Conservation (phyloP, 2,329 filamentous ascomycete genomes). For the Monilinia fructicola region DNA sequence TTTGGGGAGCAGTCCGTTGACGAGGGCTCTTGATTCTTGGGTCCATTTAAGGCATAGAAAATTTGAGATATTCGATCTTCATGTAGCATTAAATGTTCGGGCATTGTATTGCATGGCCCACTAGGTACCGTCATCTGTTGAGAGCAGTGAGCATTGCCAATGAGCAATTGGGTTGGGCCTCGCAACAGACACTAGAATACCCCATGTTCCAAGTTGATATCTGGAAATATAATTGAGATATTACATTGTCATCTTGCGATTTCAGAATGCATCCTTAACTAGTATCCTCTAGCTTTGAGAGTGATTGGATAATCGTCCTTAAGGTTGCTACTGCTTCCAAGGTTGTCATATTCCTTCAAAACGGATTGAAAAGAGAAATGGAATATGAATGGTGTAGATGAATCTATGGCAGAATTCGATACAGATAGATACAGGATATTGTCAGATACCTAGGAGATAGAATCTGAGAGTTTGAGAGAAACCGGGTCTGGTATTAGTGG, state of each 20-base stretch:
- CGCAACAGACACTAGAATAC: background rate
- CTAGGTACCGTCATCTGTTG: conserved; percentile 6
- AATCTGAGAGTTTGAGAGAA: background rate
- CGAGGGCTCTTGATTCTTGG: too few species aligned
- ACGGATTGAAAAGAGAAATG: background rate
- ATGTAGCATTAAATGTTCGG: background rate
- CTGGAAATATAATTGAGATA: background rate
- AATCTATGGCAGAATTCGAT: background rate
- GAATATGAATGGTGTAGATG: background rate
- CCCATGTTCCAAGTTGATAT: background rate
- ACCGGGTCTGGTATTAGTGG: background rate
- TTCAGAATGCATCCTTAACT: background rate
- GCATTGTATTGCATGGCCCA: conserved; percentile 1
- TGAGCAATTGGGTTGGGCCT: background rate
- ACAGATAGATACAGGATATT: background rate
- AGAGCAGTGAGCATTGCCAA: background rate
- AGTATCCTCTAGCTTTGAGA: background rate
- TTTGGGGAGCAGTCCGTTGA: too few species aligned
- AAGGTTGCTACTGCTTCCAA: background rate
- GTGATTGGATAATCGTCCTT: background rate
- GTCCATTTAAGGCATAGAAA: too few species aligned
- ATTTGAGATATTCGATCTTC: too few species aligned
- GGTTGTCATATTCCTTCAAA: background rate
- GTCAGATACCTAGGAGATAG: background rate
- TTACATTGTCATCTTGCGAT: background rate